phyloP scores from a whole-genome alignment of 2,329 filamentous ascomycete species.

The Aspergillus calidoustus region DNA sequence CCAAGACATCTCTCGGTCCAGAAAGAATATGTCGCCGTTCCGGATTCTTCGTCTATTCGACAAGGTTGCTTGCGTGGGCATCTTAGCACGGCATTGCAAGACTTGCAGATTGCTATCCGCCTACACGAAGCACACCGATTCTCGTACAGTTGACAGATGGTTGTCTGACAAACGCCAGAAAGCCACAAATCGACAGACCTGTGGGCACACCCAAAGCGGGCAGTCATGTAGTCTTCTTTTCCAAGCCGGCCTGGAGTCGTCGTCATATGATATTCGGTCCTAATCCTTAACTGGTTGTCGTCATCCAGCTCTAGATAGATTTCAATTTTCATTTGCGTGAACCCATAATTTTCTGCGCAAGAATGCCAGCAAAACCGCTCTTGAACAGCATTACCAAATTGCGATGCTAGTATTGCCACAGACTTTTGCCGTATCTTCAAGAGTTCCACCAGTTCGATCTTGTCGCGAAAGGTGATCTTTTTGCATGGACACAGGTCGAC shows the following conservation, averaged over 20 bases:
- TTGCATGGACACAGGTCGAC: slow-evolving; percentile 47
- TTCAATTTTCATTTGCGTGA: slow-evolving; percentile 39
- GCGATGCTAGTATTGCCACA: slow-evolving; percentile 28
- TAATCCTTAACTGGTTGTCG: slow-evolving; percentile 36
- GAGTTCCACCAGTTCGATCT: slow-evolving; percentile 40
- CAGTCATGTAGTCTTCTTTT: slow-evolving; percentile 44
- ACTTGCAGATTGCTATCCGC: slow-evolving; percentile 42
- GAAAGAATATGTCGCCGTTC: slow-evolving; percentile 40
- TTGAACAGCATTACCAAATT: slow-evolving; percentile 35
- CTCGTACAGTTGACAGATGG: slow-evolving; percentile 41
- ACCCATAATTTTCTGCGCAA: slow-evolving; percentile 40
- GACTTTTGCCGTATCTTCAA: slow-evolving; percentile 36
- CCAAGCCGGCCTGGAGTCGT: slow-evolving; percentile 40
- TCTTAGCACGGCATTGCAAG: slow-evolving; percentile 39
- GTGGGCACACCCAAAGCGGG: slow-evolving; percentile 47
- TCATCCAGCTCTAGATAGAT: slow-evolving; percentile 42
- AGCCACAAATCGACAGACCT: slow-evolving; percentile 47
- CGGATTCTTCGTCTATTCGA: slow-evolving; percentile 28
- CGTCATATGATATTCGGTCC: slow-evolving; percentile 44
- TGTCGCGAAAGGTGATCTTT: slow-evolving; percentile 46
- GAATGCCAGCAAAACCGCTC: slow-evolving; percentile 46
- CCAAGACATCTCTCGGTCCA: slow-evolving; percentile 42
- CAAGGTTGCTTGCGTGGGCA: slow-evolving; percentile 41
- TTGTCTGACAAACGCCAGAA: slow-evolving; percentile 43
- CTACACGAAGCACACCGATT: slow-evolving; percentile 40